phyloP scores from a whole-genome alignment of 805 yeast species.

The Wickerhamomyces chambardii region DNA sequence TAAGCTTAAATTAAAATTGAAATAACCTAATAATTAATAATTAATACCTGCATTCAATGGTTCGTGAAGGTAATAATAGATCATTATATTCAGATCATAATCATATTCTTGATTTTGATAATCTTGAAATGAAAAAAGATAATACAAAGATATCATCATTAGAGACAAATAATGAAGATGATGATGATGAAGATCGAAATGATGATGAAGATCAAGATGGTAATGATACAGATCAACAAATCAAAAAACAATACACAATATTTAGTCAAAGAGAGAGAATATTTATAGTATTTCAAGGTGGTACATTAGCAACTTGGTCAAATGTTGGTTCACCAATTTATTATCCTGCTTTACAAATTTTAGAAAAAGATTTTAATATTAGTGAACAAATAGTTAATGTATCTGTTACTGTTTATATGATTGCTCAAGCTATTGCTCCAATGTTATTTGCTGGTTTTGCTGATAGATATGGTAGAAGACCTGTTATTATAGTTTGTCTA shows the following conservation, averaged over 20 bases:
- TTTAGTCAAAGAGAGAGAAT: conserved; percentile 31
- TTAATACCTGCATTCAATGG: too few species aligned
- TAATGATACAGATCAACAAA: conserved; percentile 16
- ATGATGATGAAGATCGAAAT: too few species aligned
- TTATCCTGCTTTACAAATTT: conserved; percentile 62
- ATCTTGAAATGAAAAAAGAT: too few species aligned
- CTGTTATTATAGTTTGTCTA: conserved; percentile 48
- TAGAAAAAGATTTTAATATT: conserved; percentile 46
- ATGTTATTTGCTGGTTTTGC: conserved; percentile 59
- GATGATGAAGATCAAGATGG: neutral
- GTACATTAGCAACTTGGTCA: conserved; percentile 52
- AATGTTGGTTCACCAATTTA: conserved; percentile 70
- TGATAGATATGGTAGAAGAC: conserved; percentile 67
- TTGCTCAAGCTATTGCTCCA: conserved; percentile 75
- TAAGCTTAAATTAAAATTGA: too few species aligned
- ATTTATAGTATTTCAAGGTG: conserved; percentile 29
- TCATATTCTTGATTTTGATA: too few species aligned
- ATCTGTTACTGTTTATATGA: conserved; percentile 67
- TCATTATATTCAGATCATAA: too few species aligned
- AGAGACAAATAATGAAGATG: too few species aligned
- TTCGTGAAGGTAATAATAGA: too few species aligned
- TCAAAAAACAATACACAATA: too few species aligned
- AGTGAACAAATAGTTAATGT: conserved; percentile 52
- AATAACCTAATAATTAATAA: too few species aligned
- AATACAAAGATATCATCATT: too few species aligned